Evolutionary conservation across 2,329 filamentous ascomycete genomes (phyloP).

Genomic region (Colletotrichum sojae): DNA sequence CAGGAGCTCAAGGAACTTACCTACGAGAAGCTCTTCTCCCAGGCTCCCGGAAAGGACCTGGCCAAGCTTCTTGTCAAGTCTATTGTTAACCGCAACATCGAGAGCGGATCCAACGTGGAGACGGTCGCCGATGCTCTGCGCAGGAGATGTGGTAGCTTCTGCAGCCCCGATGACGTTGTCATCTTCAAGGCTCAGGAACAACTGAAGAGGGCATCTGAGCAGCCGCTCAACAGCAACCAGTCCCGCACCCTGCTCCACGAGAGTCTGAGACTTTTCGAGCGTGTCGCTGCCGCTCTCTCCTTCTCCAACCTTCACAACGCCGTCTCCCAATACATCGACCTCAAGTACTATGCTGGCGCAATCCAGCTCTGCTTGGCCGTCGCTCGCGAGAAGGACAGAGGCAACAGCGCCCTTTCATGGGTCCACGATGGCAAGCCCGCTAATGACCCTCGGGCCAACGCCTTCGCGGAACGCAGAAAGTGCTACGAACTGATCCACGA

Average conservation of each 20-base stretch:
- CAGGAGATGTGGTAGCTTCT: slow-evolving; percentile 95
- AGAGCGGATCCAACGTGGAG: slow-evolving; percentile 96
- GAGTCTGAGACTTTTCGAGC: slow-evolving; percentile 88
- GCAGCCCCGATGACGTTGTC: slow-evolving; percentile 95
- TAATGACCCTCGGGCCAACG: slow-evolving; percentile 76
- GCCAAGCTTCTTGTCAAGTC: slow-evolving; percentile 96
- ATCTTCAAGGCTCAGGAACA: slow-evolving; percentile 99
- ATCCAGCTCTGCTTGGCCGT: slow-evolving; percentile 89
- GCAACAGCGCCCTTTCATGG: slow-evolving; percentile 88
- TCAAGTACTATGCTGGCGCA: slow-evolving; percentile 94
- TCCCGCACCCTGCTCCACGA: slow-evolving; percentile 88
- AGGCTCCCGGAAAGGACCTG: slow-evolving; percentile 83
- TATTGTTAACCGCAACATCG: slow-evolving; percentile 97
- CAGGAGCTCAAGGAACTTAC: slow-evolving; percentile 82
- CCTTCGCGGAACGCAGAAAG: slow-evolving; percentile 79
- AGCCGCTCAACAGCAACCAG: slow-evolving; percentile 79
- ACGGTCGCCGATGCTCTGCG: slow-evolving; percentile 96
- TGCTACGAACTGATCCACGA: slow-evolving; percentile 92
- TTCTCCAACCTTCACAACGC: slow-evolving; percentile 85
- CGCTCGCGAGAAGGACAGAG: slow-evolving; percentile 87
- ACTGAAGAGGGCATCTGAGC: slow-evolving; percentile 88
- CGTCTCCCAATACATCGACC: slow-evolving; percentile 81
- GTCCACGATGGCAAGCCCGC: slow-evolving; percentile 85
- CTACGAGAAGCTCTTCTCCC: slow-evolving; percentile 89
- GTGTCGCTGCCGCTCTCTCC: slow-evolving; percentile 87